Evolutionary conservation across 129 eudicot genomes (phyloP), one percentile per base, ranked within the genome.

Genomic region (Smallanthus sonchifolius): DNA sequence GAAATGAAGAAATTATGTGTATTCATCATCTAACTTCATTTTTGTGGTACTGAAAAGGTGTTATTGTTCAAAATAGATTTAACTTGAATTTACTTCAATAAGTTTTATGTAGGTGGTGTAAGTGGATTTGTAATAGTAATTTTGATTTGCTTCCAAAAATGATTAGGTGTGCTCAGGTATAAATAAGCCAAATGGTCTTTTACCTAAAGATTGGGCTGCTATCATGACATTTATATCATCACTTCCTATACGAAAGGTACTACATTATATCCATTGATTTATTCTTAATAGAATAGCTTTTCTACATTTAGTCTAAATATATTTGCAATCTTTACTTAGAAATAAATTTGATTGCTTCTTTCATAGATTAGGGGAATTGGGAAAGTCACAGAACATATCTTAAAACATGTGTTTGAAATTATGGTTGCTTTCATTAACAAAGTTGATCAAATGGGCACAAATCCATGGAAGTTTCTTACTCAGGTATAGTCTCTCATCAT

Each of bases 321-420:
- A 60, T 17, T 39, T 61, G 15, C 49, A 38, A 32, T 10, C 51
- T 40, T 75, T 19, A 70, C 65, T 38, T 9, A 44, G 10, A 67
- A 60, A 48, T 39, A 39, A 37, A 36, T 60, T 66, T 73, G 72
- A 68, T 65, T 48, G 76, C 24, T 81, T 75, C 60, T 49, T 70
- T 66, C 60, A 64, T 84, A 94, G 98, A 88, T 94, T 61, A 96
- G 98, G 28, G 98, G 98, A 66, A 90, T 94, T 80, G 98, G 98
- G 45, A 94, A 86, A 83, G 98, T 94, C 49, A 94, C 98, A 10
- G 98, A 94, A 75, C 83, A 84, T 66, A 77, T 94, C 63, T 75
- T 94, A 62, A 94, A 83, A 87, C 92, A 85, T n/a, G 98, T 86
- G 4, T 79, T 94, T 57, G 96, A 87, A 68, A 88, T 94, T 48